A percentile compares a stretch with the other conserved stretches of the same genome.
phyloP scores from a whole-genome alignment of 371 early-diverging fungal species.

The Rhizopus stolonifer region DNA sequence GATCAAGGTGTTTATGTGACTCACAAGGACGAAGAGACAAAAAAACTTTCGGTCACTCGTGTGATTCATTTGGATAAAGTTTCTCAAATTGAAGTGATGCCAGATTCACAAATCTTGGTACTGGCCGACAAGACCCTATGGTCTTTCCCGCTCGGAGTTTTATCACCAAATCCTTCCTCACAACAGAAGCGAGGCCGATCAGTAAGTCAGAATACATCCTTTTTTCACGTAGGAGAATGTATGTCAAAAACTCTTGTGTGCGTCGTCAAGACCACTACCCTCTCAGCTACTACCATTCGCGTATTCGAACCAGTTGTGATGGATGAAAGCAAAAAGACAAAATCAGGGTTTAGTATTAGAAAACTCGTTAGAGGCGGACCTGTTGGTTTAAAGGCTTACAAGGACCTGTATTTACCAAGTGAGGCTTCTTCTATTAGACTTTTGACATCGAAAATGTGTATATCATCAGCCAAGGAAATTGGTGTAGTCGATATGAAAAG shows the following conservation, averaged over 20 bases:
- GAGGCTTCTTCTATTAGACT: slow-evolving; percentile 85
- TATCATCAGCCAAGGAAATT: slow-evolving; percentile 90
- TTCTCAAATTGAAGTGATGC: slow-evolving; percentile 76
- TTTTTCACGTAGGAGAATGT: slow-evolving; percentile 88
- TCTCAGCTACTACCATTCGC: slow-evolving; percentile 73
- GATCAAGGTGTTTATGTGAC: slow-evolving; percentile 39
- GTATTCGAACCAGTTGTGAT: slow-evolving; percentile 71
- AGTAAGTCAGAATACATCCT: slow-evolving; percentile 77
- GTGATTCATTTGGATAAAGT: slow-evolving; percentile 76
- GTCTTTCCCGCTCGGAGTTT: slow-evolving; percentile 69
- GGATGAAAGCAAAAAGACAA: slow-evolving; percentile 57
- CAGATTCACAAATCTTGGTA: slow-evolving; percentile 70
- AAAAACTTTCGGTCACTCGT: slow-evolving; percentile 27
- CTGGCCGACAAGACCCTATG: slow-evolving; percentile 69
- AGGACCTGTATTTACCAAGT: slow-evolving; percentile 89
- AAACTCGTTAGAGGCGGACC: slow-evolving; percentile 52
- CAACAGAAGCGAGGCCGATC: slow-evolving; percentile 62
- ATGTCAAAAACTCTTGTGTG: slow-evolving; percentile 71
- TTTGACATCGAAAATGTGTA: slow-evolving; percentile 81
- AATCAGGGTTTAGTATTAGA: slow-evolving; percentile 38
- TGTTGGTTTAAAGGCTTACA: slow-evolving; percentile 63
- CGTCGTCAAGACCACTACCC: slow-evolving; percentile 66
- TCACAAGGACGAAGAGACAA: neutral
- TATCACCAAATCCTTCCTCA: slow-evolving; percentile 47
- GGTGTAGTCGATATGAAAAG: slow-evolving; percentile 88